Evolutionary conservation across 78 protist genomes (phyloP), one percentile per base, ranked within the genome.

Genomic region (Dictyostelium capitatum): DNA sequence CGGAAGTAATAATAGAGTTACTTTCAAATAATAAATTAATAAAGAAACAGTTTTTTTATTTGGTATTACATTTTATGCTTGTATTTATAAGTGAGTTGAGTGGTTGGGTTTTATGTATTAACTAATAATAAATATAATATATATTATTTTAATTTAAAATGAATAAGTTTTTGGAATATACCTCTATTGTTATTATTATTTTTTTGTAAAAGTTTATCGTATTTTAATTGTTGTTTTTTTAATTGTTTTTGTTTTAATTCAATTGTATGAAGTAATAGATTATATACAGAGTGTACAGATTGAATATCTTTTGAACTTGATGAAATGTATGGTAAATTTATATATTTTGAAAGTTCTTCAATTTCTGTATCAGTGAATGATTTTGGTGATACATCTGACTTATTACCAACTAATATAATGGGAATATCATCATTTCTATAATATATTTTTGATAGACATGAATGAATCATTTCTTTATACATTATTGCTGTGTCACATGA

Each of bases 161-260:
- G 32, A 59, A 59, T 23, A 6, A 59, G 2, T 59, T 59, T 59
- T 3, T 59, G 69, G n/a, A 59, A 59, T 8, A 59, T 23, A n/a
- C 25, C 25, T 59, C 69, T 59, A 2, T 37, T 1, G 43, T 37
- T 37, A 59, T 59, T 59, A 59, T 59, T 59, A 9, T 59, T 30
- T 23, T 59, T 59, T 59, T 30, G n/a, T 59, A 59, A 59, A 23
- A 23, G 69, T 23, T 59, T 59, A 23, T 59, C 25, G 11, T 59
- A 59, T 59, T 14, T 59, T 59, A 59, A 59, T 59, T 59, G 69
- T 59, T 59, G 69, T 59, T 59, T 59, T 59, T 59, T 59, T 59
- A 59, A 59, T 59, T 59, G 69, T 59, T 59, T 59, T 59, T 59
- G 32, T 59, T 59, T 59, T 9, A 23, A n/a, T 10, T 59, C 25